phyloP scores from a whole-genome alignment of 1,284 basidiomycete genomes.

The Chalciporus sp. region DNA sequence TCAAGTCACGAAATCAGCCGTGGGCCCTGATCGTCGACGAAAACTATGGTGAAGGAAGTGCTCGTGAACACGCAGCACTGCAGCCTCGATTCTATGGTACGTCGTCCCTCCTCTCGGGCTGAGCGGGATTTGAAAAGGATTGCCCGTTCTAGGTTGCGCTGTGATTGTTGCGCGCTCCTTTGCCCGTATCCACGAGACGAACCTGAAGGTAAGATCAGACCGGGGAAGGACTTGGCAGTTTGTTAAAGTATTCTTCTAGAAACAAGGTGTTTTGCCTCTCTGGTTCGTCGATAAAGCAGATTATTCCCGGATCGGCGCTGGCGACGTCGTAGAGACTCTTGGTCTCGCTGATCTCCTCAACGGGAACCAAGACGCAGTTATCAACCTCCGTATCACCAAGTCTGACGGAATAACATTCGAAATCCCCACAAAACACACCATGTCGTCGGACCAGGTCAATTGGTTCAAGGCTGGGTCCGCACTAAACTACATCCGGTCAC shows the following conservation, averaged over 20 bases:
- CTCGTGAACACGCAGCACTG: conserved; percentile 96
- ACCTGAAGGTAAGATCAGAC: conserved; percentile 72
- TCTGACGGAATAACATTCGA: conserved; percentile 64
- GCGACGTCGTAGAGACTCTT: conserved; percentile 52
- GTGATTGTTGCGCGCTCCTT: conserved; percentile 91
- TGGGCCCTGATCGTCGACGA: conserved; percentile 97
- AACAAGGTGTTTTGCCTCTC: conserved; percentile 92
- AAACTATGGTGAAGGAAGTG: conserved; percentile 97
- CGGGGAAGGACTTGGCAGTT: neutral
- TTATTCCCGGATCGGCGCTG: conserved; percentile 81
- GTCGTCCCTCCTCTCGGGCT: conserved; percentile 16
- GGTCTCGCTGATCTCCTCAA: conserved; percentile 50
- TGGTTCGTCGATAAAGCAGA: conserved; percentile 89
- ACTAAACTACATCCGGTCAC: conserved; percentile 78
- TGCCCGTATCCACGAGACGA: conserved; percentile 98
- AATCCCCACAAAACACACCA: conserved; percentile 81
- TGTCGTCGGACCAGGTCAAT: conserved; percentile 86
- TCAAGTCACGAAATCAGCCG: conserved; percentile 80
- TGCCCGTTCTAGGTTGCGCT: conserved; percentile 59
- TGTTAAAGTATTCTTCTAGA: conserved; percentile 48
- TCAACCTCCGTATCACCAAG: conserved; percentile 75
- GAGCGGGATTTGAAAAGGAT: neutral
- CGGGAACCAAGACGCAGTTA: conserved; percentile 49
- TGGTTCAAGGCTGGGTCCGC: conserved; percentile 89
- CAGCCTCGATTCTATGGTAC: conserved; percentile 94